These are phyloP conservation scores for Turritis glabra DNA, from an alignment of 345 rosid genomes.

Conservation along the genomic window DNA sequence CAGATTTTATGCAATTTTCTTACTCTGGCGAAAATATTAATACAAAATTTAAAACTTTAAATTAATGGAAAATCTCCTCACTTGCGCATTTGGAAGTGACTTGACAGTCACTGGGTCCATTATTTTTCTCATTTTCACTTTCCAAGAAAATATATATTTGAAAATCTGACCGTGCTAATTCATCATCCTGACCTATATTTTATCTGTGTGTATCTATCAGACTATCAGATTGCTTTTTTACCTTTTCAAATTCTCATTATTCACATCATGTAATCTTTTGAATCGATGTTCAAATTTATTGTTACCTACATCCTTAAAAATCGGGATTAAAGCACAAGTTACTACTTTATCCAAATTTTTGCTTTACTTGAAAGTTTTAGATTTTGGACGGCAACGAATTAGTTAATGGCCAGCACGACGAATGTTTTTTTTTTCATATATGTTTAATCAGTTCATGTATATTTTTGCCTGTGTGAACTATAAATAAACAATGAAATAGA, in stretches of 20 bases:
- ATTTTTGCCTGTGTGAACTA: background rate
- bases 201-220: background rate
- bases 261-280: background rate
- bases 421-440: background rate
- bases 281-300: background rate
- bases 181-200: constrained; percentile 15
- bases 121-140: constrained; percentile 21
- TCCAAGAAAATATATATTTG: constrained; percentile 30
- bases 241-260: background rate
- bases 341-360: background rate
- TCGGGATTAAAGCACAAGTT: background rate
- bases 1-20: background rate
- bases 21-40: background rate
- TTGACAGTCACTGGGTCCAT: constrained; percentile 31
- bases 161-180: constrained; percentile 19
- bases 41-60: background rate
- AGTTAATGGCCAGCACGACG: constrained; percentile 19
- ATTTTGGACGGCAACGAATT: constrained; percentile 21
- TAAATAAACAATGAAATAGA: background rate
- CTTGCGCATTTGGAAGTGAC: constrained; percentile 41
- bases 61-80: background rate
- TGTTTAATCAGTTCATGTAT: background rate
- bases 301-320: background rate
- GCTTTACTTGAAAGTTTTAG: constrained; percentile 12
- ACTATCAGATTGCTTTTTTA: background rate